Base-by-base conservation (phyloP, 2,329 filamentous ascomycete species). In the Clonostachys rosea region DNA sequence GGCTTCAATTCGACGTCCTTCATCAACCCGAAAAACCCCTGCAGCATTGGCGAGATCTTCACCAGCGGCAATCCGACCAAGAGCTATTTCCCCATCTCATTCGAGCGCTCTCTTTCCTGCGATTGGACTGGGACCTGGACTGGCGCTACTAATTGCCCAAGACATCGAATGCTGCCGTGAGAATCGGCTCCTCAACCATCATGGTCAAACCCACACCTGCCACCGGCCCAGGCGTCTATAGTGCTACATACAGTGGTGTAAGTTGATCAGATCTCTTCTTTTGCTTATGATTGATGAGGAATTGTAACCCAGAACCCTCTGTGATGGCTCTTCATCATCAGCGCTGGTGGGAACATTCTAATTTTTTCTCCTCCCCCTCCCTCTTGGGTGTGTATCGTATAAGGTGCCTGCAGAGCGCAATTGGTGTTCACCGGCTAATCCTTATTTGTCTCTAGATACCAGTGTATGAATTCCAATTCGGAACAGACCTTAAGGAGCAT, bases 391-490 rank as follows among this genome's bases (percentile, higher is more conserved):
- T 24, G 36, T 10, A 39, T 39, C 12, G 7, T 39, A 18, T 18
- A 18, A 9, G 36, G 3, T n/a, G 13, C 36, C 17, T 11, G 6
- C 36, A 10, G 36, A 39, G 36, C 36, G 14, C 36, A 39, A n/a
- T 39, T 39, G 6, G 11, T 34, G 33, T 44, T 18, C 47, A 44
- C 47, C 20, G 33, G 11, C 41, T 16, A n/a, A 33, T 8, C 17
- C 30, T 42, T 40, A 5, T 45, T 13, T 18, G 30, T 43, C 44
- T 39, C 20, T 24, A 96, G 90, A 91, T 96, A 51, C 92, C 92
- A 35, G 92, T 97, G 11, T 96, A 94, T 64, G 94, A 97, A 64
- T 94, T 83, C 69, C 91, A 95, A 64, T 86, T 95, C 58, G 89
- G 86, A 35, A 77, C 75, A 55, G 90, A 95, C 63, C 63, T 84